phyloP scores from a whole-genome alignment of 1,139 yeast genomes.

The Barnettozyma hawaiiensis region DNA sequence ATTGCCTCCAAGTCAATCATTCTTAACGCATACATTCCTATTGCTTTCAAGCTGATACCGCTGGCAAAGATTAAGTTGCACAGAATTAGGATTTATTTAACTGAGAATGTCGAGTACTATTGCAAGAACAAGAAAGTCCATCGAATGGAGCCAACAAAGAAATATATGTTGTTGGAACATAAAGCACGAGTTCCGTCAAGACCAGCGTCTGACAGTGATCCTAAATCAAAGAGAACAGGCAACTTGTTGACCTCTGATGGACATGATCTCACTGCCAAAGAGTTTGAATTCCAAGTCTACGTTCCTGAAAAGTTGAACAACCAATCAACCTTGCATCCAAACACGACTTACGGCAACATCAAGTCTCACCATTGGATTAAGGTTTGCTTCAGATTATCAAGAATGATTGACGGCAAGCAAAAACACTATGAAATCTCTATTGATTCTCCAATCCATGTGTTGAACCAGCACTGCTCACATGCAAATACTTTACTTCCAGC shows the following conservation, averaged over 20 bases:
- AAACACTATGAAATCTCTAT: slow-evolving; percentile 90
- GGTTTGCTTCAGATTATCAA: slow-evolving; percentile 72
- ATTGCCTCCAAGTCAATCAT: slow-evolving; percentile 85
- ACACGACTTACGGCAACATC: slow-evolving; percentile 70
- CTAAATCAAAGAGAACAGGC: slow-evolving; percentile 35
- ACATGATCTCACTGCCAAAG: slow-evolving; percentile 44
- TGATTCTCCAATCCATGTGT: slow-evolving; percentile 82
- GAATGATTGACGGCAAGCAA: slow-evolving; percentile 51
- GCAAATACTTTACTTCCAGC: slow-evolving; percentile 60
- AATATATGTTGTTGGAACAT: slow-evolving; percentile 74
- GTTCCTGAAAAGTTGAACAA: slow-evolving; percentile 62
- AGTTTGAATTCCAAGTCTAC: slow-evolving; percentile 76
- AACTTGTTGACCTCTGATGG: slow-evolving; percentile 35
- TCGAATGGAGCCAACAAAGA: slow-evolving; percentile 82
- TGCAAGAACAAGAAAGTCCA: slow-evolving; percentile 84
- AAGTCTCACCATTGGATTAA: slow-evolving; percentile 94
- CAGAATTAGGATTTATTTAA: slow-evolving; percentile 74
- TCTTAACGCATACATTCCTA: slow-evolving; percentile 75
- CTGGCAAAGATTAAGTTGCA: slow-evolving; percentile 83
- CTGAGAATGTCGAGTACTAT: slow-evolving; percentile 87
- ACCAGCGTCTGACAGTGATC: slow-evolving; percentile 28
- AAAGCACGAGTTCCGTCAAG: slow-evolving; percentile 44
- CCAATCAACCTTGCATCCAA: slow-evolving; percentile 61
- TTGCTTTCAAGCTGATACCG: slow-evolving; percentile 80
- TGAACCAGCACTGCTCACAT: slow-evolving; percentile 56